phyloP scores from a whole-genome alignment of 2,329 filamentous ascomycete genomes.

The Pseudogymnoascus sp. region DNA sequence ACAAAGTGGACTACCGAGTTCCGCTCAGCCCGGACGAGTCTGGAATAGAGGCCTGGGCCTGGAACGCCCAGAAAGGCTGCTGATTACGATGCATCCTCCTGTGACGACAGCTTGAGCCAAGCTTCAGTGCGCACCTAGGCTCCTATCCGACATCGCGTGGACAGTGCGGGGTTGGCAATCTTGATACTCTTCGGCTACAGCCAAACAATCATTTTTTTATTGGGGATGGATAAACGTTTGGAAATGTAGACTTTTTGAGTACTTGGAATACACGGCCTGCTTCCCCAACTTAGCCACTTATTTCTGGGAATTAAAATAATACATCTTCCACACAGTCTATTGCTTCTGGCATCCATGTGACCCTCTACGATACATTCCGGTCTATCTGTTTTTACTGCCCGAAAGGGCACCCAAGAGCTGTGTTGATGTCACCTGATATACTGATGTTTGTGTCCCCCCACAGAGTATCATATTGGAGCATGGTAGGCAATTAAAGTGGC shows the following conservation, averaged over 20 bases:
- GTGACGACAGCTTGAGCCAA: not conserved
- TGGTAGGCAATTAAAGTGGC: not conserved
- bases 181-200: not conserved
- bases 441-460: not conserved
- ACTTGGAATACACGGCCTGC: not conserved
- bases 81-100: not conserved
- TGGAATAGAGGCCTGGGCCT: not conserved
- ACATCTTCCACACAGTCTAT: not conserved
- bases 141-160: not conserved
- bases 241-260: not conserved
- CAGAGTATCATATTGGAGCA: not conserved
- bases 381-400: not conserved
- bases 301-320: not conserved
- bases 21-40: not conserved
- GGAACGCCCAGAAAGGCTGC: not conserved
- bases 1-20: not conserved
- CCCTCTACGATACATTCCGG: not conserved
- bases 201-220: not conserved
- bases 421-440: not conserved
- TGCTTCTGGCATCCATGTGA: not conserved
- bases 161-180: not conserved
- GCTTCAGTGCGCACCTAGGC: not conserved
- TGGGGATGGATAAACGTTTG: not conserved
- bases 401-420: not conserved
- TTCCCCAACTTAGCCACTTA: not conserved